phyloP scores from a whole-genome alignment of 202 grass and related monocot species.

The Panicum hallii region DNA sequence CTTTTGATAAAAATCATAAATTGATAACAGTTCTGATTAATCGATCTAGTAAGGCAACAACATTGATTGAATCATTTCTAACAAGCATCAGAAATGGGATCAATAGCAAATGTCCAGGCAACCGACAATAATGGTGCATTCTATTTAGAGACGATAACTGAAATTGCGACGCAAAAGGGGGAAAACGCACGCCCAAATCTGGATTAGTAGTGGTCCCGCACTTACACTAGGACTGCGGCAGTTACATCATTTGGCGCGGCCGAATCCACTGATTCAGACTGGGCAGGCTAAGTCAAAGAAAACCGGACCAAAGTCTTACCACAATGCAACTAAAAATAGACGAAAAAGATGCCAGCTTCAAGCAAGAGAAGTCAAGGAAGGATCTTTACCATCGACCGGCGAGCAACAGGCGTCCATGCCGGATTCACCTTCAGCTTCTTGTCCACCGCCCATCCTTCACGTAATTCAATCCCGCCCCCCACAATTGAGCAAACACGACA shows the following conservation, averaged over 20 bases:
- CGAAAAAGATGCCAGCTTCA: constrained; percentile 4
- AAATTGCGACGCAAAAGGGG: neutral
- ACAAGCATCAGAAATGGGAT: neutral
- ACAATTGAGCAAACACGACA: neutral
- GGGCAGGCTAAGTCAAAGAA: constrained; percentile 54
- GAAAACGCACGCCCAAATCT: constrained; percentile 4
- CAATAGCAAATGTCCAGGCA: neutral
- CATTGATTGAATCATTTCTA: neutral
- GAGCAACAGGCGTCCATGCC: constrained; percentile 24
- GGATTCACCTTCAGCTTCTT: constrained; percentile 21
- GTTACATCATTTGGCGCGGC: constrained; percentile 52
- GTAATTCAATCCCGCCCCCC: neutral
- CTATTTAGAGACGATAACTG: constrained; percentile 6
- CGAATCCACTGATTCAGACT: constrained; percentile 65
- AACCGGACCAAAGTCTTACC: constrained; percentile 30
- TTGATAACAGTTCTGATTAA: neutral
- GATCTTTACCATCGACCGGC: constrained; percentile 63
- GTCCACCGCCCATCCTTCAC: constrained; percentile 57
- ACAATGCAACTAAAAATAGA: constrained; percentile 44
- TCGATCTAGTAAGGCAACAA: neutral
- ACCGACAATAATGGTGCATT: neutral
- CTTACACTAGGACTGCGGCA: constrained; percentile 66
- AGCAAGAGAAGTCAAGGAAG: constrained; percentile 33
- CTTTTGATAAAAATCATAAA: neutral
- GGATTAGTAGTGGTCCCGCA: constrained; percentile 41